phyloP scores from a whole-genome alignment of 2,329 filamentous ascomycete genomes.

The Aspergillus vadensis region DNA sequence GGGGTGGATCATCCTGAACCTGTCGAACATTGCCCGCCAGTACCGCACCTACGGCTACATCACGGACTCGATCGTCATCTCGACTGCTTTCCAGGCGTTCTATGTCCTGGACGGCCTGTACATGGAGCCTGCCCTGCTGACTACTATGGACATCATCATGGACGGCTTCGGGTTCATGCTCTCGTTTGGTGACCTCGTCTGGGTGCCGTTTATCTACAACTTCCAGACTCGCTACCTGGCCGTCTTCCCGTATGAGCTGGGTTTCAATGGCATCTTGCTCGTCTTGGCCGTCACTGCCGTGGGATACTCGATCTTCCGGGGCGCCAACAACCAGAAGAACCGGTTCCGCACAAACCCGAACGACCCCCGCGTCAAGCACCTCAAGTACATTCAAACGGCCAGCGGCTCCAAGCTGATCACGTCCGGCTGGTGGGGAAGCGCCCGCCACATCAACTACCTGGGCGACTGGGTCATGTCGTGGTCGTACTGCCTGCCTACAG shows the following conservation, averaged over 20 bases:
- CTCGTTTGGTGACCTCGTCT: slow-evolving; percentile 85
- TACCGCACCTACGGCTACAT: slow-evolving; percentile 81
- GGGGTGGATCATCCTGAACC: slow-evolving; percentile 83
- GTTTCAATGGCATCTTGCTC: slow-evolving; percentile 63
- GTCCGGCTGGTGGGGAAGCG: slow-evolving; percentile 90
- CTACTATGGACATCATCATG: slow-evolving; percentile 89
- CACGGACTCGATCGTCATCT: slow-evolving; percentile 81
- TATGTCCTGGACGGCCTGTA: slow-evolving; percentile 84
- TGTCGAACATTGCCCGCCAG: slow-evolving; percentile 82
- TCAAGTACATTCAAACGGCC: slow-evolving; percentile 83
- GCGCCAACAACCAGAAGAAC: slow-evolving; percentile 95
- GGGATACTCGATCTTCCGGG: slow-evolving; percentile 90
- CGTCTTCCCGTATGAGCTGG: slow-evolving; percentile 77
- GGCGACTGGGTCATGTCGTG: slow-evolving; percentile 94
- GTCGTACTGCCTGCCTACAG: slow-evolving; percentile 86
- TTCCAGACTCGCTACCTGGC: slow-evolving; percentile 83
- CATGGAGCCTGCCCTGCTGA: slow-evolving; percentile 86
- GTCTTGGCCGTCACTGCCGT: slow-evolving; percentile 68
- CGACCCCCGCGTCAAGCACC: slow-evolving; percentile 75
- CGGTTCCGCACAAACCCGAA: slow-evolving; percentile 84
- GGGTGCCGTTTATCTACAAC: slow-evolving; percentile 89
- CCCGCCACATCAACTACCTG: slow-evolving; percentile 93
- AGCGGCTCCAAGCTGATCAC: slow-evolving; percentile 78
- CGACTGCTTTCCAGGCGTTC: slow-evolving; percentile 73
- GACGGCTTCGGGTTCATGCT: slow-evolving; percentile 97